Percentiles rank a stretch among this genome's conserved stretches.
Evolutionary conservation across 2,329 filamentous ascomycete genomes (phyloP).

Genomic region (Myriosclerotinia duriaeana): DNA sequence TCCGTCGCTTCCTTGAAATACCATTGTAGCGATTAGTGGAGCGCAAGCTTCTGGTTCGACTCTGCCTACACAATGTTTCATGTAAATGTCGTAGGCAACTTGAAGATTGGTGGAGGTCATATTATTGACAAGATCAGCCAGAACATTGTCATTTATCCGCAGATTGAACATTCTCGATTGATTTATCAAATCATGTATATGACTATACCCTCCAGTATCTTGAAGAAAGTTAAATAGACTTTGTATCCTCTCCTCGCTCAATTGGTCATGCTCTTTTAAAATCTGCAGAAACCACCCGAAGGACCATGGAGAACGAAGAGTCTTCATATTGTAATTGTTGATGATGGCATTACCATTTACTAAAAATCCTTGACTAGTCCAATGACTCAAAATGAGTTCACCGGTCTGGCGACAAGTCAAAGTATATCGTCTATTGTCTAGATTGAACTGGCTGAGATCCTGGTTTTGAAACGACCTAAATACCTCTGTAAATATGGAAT

Average conservation of each 20-base stretch:
- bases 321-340: constrained; percentile 12
- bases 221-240: constrained; percentile 21
- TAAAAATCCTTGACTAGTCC: constrained; percentile 29
- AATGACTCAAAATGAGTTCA: constrained; percentile 30
- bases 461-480: constrained; percentile 21
- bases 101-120: not conserved
- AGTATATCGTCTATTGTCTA: constrained; percentile 5
- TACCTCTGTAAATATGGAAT: constrained; percentile 22
- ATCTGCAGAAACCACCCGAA: constrained; percentile 6
- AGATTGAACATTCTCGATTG: constrained; percentile 4
- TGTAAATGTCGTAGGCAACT: constrained; percentile 17
- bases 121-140: constrained; percentile 8
- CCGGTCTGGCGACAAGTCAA: constrained; percentile 17
- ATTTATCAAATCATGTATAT: constrained; percentile 5
- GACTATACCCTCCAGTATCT: not conserved
- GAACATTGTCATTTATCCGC: not conserved
- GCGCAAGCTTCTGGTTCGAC: constrained; percentile 24
- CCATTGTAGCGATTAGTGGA: constrained; percentile 31
- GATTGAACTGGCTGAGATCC: not conserved
- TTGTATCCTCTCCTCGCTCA: constrained; percentile 25
- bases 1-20: constrained; percentile 24
- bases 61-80: constrained; percentile 22
- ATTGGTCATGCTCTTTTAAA: constrained; percentile 15
- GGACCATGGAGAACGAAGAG: not conserved
- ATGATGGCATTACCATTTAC: constrained; percentile 22